A percentile compares a stretch with the other conserved stretches of the same genome.
Conservation (phyloP, 345 rosid species). For the Populus ilicifolia region DNA sequence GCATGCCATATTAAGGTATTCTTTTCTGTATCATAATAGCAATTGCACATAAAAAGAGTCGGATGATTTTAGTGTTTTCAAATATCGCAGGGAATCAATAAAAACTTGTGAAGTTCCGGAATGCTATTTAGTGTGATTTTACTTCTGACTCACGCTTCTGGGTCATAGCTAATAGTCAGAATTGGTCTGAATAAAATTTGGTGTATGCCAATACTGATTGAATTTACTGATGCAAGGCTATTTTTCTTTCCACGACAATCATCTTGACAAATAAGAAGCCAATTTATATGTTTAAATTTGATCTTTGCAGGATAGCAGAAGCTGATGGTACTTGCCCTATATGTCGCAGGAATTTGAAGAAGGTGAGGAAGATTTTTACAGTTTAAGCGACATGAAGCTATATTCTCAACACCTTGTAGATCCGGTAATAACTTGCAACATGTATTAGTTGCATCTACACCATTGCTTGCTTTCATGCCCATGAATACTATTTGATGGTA, state of each 20-base stretch:
- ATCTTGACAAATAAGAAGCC: neutral
- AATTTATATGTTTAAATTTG: neutral
- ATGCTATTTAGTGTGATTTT: neutral
- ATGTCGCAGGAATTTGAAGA: slow-evolving; percentile 51
- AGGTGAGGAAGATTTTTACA: slow-evolving; percentile 57
- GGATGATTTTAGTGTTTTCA: neutral
- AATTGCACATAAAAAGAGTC: neutral
- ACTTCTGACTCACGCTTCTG: neutral
- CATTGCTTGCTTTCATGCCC: neutral
- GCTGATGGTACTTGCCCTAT: slow-evolving; percentile 52
- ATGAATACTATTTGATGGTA: neutral
- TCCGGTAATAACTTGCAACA: neutral
- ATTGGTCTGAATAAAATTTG: neutral
- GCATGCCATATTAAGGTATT: neutral
- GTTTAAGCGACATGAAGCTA: slow-evolving; percentile 26
- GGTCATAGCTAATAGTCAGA: neutral
- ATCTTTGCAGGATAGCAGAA: slow-evolving; percentile 62
- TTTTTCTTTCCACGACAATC: neutral
- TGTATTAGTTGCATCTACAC: neutral
- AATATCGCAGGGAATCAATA: neutral
- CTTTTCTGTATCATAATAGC: neutral
- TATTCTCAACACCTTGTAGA: neutral
- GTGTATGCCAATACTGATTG: neutral
- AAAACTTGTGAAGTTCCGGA: no score
- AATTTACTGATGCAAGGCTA: neutral